Percentiles rank a stretch among this genome's conserved stretches.
Evolutionary conservation across 148 eudicot genomes (phyloP).

Genomic region (Rhododendron simsii): DNA sequence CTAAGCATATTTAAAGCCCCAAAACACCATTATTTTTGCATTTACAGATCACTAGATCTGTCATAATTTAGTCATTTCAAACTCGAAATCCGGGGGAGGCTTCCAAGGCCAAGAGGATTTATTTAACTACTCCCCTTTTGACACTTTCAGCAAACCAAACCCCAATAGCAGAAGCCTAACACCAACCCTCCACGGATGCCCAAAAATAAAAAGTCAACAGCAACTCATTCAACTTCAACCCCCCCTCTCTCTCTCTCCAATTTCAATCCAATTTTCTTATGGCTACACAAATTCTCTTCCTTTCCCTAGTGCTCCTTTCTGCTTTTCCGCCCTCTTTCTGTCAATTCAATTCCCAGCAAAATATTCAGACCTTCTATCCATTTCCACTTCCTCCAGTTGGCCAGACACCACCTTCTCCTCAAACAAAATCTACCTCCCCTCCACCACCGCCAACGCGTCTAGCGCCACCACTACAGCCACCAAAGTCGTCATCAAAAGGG

Average conservation of each 20-base stretch:
- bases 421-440: slow-evolving; percentile 10
- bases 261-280: not conserved
- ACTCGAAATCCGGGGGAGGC: not conserved
- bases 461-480: slow-evolving; percentile 12
- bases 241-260: slow-evolving; percentile 7
- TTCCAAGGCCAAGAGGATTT: slow-evolving; percentile 1
- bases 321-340: slow-evolving; percentile 25
- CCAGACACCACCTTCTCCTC: slow-evolving; percentile 13
- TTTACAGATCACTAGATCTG: not conserved
- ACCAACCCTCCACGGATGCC: slow-evolving; percentile 8
- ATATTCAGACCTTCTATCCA: slow-evolving; percentile 57
- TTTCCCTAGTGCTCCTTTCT: slow-evolving; percentile 25
- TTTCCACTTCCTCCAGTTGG: slow-evolving; percentile 16
- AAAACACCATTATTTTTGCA: not conserved
- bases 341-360: slow-evolving; percentile 41
- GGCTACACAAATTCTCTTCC: slow-evolving; percentile 15
- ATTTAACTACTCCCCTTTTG: slow-evolving; percentile 30
- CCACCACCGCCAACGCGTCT: not conserved
- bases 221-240: not conserved
- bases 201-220: slow-evolving; percentile 5
- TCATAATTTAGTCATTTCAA: slow-evolving; percentile 5
- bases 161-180: slow-evolving; percentile 7
- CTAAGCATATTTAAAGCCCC: not conserved
- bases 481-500: slow-evolving; percentile 27
- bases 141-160: slow-evolving; percentile 28